Evolutionary conservation across 495 filamentous ascomycete species (phyloP).

Genomic region (Astrocystis sublimbata): DNA sequence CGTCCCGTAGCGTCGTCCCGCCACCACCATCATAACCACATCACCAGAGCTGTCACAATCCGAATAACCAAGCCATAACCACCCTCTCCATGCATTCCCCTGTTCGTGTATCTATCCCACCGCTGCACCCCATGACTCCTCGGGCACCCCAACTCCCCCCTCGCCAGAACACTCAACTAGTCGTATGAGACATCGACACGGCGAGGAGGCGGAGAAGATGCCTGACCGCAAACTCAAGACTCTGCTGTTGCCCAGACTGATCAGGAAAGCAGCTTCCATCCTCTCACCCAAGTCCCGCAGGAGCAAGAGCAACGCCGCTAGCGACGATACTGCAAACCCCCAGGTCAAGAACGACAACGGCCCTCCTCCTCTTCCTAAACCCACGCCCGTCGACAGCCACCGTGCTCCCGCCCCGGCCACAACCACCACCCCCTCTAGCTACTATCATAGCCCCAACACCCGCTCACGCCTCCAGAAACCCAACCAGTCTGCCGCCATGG

Average conservation of each 20-base stretch:
- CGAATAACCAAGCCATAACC: too few species aligned
- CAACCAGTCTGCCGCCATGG: constrained; percentile 49
- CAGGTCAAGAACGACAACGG: neutral
- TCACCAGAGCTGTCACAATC: too few species aligned
- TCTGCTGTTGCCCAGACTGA: constrained; percentile 26
- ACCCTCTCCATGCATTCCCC: too few species aligned
- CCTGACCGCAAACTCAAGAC: constrained; percentile 15
- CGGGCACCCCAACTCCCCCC: neutral
- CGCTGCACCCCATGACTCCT: neutral
- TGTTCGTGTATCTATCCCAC: neutral
- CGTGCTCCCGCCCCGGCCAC: constrained; percentile 1
- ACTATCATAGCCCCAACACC: neutral
- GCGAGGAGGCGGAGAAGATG: constrained; percentile 5
- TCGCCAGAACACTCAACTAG: neutral
- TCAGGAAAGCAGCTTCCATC: constrained; percentile 24
- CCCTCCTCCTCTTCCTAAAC: neutral
- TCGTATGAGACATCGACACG: neutral
- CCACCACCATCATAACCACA: too few species aligned
- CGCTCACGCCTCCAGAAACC: constrained; percentile 5
- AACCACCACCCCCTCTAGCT: constrained; percentile 8
- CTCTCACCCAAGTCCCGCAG: constrained; percentile 20
- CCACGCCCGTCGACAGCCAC: neutral
- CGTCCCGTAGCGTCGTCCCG: too few species aligned
- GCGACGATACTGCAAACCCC: neutral
- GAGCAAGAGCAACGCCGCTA: constrained; percentile 6